Conservation (phyloP, 1,284 basidiomycete genomes). For the Schizophyllum commune region DNA sequence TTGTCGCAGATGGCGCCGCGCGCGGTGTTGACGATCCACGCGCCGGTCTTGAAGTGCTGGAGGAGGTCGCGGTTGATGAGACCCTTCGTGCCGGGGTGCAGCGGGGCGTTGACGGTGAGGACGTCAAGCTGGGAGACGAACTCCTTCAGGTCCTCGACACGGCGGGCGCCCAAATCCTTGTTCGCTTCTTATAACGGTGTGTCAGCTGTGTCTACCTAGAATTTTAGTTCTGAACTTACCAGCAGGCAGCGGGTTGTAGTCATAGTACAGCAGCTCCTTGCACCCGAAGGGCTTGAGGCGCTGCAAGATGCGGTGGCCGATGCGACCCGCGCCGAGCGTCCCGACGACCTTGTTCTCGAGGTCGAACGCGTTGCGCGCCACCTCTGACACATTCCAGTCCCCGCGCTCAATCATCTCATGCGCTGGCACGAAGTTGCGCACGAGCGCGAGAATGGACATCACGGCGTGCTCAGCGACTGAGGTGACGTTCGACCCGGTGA, state of each 20-base stretch:
- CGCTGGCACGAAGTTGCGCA: constrained; percentile 81
- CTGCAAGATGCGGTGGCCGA: constrained; percentile 88
- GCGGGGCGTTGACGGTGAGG: constrained; percentile 84
- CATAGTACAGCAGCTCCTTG: constrained; percentile 92
- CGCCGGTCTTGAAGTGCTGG: constrained; percentile 84
- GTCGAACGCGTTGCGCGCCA: constrained; percentile 81
- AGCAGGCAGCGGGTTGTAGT: constrained; percentile 79
- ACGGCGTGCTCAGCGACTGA: constrained; percentile 91
- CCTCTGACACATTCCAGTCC: constrained; percentile 79
- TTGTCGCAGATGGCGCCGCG: constrained; percentile 90
- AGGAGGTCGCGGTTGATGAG: constrained; percentile 81
- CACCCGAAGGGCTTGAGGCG: constrained; percentile 82
- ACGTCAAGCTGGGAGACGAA: constrained; percentile 57
- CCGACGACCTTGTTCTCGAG: constrained; percentile 90
- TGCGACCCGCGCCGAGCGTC: constrained; percentile 81
- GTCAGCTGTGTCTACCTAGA: constrained; percentile 1
- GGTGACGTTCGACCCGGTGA: constrained; percentile 80
- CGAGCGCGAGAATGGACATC: constrained; percentile 71
- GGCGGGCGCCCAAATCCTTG: constrained; percentile 64
- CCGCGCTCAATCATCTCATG: constrained; percentile 83
- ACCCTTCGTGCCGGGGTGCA: constrained; percentile 82
- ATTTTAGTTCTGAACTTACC: constrained; percentile 26
- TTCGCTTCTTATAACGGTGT: constrained; percentile 42
- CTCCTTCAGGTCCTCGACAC: constrained; percentile 72
- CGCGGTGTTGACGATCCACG: constrained; percentile 93